Evolutionary conservation across 306 rosid genomes (phyloP), one percentile per base, ranked within the genome.

Genomic region (Cucumis cinereus): DNA sequence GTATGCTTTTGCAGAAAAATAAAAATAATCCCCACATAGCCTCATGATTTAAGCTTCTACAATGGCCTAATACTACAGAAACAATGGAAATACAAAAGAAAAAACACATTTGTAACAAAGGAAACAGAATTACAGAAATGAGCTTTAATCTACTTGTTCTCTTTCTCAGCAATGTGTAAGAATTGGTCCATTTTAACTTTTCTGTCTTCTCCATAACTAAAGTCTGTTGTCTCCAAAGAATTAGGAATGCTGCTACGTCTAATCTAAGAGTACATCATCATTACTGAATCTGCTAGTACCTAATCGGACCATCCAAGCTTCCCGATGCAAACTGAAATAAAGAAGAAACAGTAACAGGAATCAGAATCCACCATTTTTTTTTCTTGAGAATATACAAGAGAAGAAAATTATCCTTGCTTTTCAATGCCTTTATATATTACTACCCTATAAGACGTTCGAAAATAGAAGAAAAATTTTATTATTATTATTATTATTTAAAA

Each of bases 321-420:
- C 99, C 99, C 10, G 99, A 85, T 15, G 99, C 99, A 79, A 95
- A 95, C 99, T 95, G 97, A 82, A 84, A 85, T 56, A 36, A 68
- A 47, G 38, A 63, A 36, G 13, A 75, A 67, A 41, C 6, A 4
- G 0, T 43, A 45, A 23, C 5, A 38, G 2, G 9, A 66, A 35
- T 35, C 2, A 38, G 7, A 36, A 10, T 38, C 19, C 4, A 35
- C 47, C 0, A 58, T 24, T 12, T 26, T 54, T 54, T 54, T 54
- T 54, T 20, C 64, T 5, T 8, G 6, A 57, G 6, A 56, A 23
- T 56, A 22, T 56, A 20, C 15, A 26, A 26, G 2, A 1, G 30
- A 22, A 24, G 63, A 58, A 58, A 23, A 58, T 26, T 58, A 19
- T 57, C 30, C 30, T 57, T 57, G 7, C 62, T n/a, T 54, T 54